Percentiles rank a stretch among this genome's conserved stretches.
Evolutionary conservation across 2,329 filamentous ascomycete genomes (phyloP).

Genomic region (Colletotrichum tabaci): DNA sequence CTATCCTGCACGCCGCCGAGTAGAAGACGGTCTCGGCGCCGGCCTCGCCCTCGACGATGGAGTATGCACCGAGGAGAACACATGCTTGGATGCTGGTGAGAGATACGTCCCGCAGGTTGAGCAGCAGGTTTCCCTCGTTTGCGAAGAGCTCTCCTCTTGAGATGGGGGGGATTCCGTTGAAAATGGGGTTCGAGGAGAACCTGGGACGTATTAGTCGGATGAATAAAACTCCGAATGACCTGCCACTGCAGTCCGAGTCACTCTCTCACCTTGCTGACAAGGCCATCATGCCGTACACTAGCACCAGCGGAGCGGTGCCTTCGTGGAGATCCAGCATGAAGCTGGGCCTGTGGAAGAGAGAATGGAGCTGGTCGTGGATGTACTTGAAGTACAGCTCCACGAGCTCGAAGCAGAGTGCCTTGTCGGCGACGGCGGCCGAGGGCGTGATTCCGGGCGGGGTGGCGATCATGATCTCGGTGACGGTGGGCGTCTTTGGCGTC

Average conservation of each 20-base stretch:
- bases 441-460: slow-evolving; percentile 36
- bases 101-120: slow-evolving; percentile 54
- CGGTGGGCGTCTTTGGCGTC: slow-evolving; percentile 32
- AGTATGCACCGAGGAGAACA: slow-evolving; percentile 53
- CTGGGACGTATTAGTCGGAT: slow-evolving; percentile 17
- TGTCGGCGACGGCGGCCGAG: slow-evolving; percentile 39
- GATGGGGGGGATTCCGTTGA: slow-evolving; percentile 44
- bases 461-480: slow-evolving; percentile 37
- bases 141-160: slow-evolving; percentile 46
- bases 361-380: slow-evolving; percentile 53
- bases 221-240: background rate
- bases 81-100: slow-evolving; percentile 56
- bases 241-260: background rate
- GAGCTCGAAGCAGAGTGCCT: slow-evolving; percentile 44
- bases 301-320: slow-evolving; percentile 43
- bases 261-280: slow-evolving; percentile 43
- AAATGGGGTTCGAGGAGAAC: slow-evolving; percentile 45
- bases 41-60: slow-evolving; percentile 53
- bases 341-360: slow-evolving; percentile 51
- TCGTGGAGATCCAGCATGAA: slow-evolving; percentile 46
- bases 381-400: slow-evolving; percentile 52
- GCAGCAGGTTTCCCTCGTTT: slow-evolving; percentile 45
- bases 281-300: slow-evolving; percentile 47
- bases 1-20: slow-evolving; percentile 53
- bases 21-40: slow-evolving; percentile 57